Evolutionary conservation across 768 basidiomycete genomes (phyloP).

Genomic region (Phlegmacium glaucopus): DNA sequence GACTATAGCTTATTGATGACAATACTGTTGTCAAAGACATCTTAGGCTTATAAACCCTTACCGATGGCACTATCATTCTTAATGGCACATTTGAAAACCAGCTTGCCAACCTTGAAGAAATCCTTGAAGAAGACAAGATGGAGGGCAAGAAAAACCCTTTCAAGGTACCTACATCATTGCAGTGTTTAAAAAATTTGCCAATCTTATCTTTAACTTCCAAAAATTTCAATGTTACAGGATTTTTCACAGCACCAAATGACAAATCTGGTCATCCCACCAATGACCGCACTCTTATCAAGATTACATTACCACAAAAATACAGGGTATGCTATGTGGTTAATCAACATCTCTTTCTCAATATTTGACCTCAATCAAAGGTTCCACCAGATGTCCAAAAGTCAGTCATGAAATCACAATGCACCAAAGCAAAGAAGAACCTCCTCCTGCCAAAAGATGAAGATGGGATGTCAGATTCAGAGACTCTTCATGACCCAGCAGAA

Average conservation of each 20-base stretch:
- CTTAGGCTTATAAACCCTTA: neutral
- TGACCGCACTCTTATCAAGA: neutral
- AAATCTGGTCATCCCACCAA: neutral
- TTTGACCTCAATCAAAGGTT: neutral
- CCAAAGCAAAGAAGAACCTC: too few relatives aligned
- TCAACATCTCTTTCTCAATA: neutral
- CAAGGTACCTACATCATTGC: too few relatives aligned
- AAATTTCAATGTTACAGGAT: neutral
- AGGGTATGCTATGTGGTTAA: neutral
- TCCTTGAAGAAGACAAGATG: neutral
- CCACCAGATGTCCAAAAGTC: neutral
- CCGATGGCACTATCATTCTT: neutral
- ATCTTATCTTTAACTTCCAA: neutral
- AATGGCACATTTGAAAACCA: neutral
- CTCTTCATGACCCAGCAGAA: too few relatives aligned
- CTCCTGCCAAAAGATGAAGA: too few relatives aligned
- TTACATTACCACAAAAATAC: neutral
- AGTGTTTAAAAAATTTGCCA: too few relatives aligned
- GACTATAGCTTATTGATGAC: neutral
- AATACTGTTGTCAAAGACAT: neutral
- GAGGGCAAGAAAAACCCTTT: neutral
- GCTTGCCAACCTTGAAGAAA: neutral
- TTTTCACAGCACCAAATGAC: neutral
- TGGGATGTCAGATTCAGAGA: too few relatives aligned
- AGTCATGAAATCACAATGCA: too few relatives aligned